Evolutionary conservation across 2,329 filamentous ascomycete genomes (phyloP).

Genomic region (Penicillium sp.): DNA sequence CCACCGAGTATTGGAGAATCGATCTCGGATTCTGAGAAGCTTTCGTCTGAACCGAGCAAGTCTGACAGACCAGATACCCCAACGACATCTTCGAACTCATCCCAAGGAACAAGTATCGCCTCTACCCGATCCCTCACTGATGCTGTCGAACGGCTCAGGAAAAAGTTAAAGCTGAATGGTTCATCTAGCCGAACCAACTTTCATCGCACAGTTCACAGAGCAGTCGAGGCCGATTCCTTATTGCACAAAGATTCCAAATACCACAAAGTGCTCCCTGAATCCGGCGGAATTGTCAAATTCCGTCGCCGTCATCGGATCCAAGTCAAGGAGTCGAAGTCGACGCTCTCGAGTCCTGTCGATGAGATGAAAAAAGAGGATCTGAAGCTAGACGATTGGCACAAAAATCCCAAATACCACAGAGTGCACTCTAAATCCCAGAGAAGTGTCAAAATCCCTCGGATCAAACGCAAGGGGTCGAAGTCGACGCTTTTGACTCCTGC

Average conservation of each 20-base stretch:
- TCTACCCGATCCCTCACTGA: constrained; percentile 14
- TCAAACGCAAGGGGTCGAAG: constrained; percentile 1
- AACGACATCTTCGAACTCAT: neutral
- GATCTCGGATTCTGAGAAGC: neutral
- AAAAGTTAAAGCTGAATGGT: neutral
- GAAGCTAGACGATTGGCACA: constrained; percentile 5
- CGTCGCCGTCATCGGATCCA: constrained; percentile 8
- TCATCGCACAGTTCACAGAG: neutral
- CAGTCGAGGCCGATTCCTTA: neutral
- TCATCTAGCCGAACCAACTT: neutral
- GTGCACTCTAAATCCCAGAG: neutral
- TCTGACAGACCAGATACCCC: neutral
- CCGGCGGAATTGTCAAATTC: constrained; percentile 1
- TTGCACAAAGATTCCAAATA: neutral
- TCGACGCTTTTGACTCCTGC: no score
- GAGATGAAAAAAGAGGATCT: neutral
- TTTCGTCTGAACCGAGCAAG: neutral
- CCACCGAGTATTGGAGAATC: neutral
- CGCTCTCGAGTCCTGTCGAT: neutral
- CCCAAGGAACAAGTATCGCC: constrained; percentile 2
- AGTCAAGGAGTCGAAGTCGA: neutral
- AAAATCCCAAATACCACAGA: neutral
- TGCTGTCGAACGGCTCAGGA: constrained; percentile 14
- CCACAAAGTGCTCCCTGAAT: neutral
- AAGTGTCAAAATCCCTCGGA: constrained; percentile 3